These are phyloP conservation scores for Melampsora larici-populina DNA, from an alignment of 1,284 basidiomycete species.

Conservation along the genomic window DNA sequence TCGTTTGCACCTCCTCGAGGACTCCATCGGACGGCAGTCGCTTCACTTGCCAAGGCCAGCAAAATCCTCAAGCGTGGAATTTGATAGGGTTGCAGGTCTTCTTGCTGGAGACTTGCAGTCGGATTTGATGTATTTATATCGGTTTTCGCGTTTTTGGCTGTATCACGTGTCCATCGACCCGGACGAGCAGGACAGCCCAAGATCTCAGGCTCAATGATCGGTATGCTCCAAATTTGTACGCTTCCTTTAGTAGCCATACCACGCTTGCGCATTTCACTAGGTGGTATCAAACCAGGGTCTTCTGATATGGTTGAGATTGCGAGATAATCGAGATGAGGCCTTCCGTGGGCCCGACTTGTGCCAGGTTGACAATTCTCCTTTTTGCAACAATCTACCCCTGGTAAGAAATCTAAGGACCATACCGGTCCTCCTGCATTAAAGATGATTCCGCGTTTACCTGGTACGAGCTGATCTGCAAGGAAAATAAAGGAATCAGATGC, in stretches of 20 bases:
- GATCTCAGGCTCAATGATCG: slow-evolving; percentile 30
- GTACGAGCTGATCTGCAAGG: slow-evolving; percentile 46
- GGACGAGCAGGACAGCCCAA: slow-evolving; percentile 6
- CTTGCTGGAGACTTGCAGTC: neutral
- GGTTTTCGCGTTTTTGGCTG: no score
- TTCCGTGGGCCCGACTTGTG: neutral
- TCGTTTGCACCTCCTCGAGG: slow-evolving; percentile 45
- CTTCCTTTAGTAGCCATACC: slow-evolving; percentile 45
- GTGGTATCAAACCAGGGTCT: slow-evolving; percentile 47
- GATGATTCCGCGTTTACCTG: slow-evolving; percentile 59
- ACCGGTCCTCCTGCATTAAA: slow-evolving; percentile 80
- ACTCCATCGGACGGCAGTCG: slow-evolving; percentile 41
- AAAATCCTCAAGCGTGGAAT: slow-evolving; percentile 66
- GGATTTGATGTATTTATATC: no score
- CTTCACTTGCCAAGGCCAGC: slow-evolving; percentile 60
- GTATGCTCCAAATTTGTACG: slow-evolving; percentile 56
- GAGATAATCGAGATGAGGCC: slow-evolving; percentile 63
- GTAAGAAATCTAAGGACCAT: slow-evolving; percentile 86
- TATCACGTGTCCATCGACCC: no score
- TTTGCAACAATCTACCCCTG: slow-evolving; percentile 60
- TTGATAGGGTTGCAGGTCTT: neutral
- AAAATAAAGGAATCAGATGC: slow-evolving; percentile 4
- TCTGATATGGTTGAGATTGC: slow-evolving; percentile 71
- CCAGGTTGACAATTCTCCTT: neutral
- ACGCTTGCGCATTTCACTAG: slow-evolving; percentile 47